These are phyloP conservation scores for Solanum lycopersicoides DNA, from an alignment of 257 asterid species.

Conservation along the genomic window DNA sequence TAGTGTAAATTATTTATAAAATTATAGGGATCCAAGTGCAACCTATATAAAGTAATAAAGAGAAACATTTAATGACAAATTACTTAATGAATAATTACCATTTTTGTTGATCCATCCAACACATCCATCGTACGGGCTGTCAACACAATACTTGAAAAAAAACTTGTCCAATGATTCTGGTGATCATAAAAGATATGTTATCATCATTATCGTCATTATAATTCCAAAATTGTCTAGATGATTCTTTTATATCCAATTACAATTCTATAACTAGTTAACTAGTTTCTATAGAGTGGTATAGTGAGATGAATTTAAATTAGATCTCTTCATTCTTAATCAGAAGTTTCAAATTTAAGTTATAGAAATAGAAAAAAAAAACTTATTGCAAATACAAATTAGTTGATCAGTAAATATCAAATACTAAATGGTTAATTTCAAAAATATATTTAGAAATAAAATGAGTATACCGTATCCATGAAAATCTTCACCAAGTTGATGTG, in stretches of 20 bases:
- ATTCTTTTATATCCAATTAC: neutral
- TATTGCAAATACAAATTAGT: too few relatives aligned
- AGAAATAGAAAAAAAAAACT: neutral
- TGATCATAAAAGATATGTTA: neutral
- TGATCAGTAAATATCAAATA: too few relatives aligned
- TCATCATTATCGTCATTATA: neutral
- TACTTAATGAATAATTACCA: conserved; percentile 14
- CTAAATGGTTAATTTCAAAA: neutral
- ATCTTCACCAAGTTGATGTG: conserved; percentile 16
- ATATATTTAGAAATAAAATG: neutral
- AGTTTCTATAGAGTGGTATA: neutral
- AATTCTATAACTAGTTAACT: neutral
- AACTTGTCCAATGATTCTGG: conserved; percentile 33
- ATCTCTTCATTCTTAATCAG: neutral
- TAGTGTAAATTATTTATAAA: neutral
- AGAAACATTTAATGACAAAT: neutral
- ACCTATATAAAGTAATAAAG: neutral
- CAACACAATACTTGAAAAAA: conserved; percentile 32
- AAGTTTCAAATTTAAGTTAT: neutral
- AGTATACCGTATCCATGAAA: conserved; percentile 37
- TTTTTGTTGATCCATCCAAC: conserved; percentile 18
- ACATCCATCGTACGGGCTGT: conserved; percentile 17
- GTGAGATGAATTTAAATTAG: neutral
- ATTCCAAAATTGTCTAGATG: neutral
- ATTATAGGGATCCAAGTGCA: too few relatives aligned